Conservation (phyloP, 257 asterid genomes). For the Solanum sejunctum region DNA sequence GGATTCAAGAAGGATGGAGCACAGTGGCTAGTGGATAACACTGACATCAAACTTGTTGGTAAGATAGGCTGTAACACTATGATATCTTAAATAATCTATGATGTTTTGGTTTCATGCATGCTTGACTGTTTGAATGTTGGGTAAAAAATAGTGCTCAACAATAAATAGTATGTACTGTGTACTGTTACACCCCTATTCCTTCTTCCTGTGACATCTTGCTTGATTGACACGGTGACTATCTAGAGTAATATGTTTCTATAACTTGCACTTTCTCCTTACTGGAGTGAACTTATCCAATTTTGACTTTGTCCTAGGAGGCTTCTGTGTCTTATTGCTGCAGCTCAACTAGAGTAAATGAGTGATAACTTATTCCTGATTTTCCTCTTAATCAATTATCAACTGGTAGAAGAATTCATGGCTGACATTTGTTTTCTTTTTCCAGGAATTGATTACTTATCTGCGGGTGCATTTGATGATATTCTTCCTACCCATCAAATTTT, state of each 20-base stretch:
- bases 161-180: not conserved
- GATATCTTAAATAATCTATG: not conserved
- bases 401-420: not conserved
- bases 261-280: not conserved
- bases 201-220: not conserved
- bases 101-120: not conserved
- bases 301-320: not conserved
- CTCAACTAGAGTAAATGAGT: not conserved
- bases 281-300: not conserved
- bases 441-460: slow-evolving; percentile 94
- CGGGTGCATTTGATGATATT: slow-evolving; percentile 73
- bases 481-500: slow-evolving; percentile 78
- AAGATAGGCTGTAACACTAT: not conserved
- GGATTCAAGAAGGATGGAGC: slow-evolving; percentile 96
- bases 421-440: slow-evolving; percentile 4
- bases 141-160: not conserved
- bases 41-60: slow-evolving; percentile 95
- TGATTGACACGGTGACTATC: not conserved
- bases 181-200: not conserved
- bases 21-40: slow-evolving; percentile 86
- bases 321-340: not conserved
- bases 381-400: not conserved
- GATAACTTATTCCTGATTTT: not conserved
- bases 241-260: not conserved
- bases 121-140: not conserved